Conservation (phyloP, 768 basidiomycete genomes). For the Xerocomellus intermedius region DNA sequence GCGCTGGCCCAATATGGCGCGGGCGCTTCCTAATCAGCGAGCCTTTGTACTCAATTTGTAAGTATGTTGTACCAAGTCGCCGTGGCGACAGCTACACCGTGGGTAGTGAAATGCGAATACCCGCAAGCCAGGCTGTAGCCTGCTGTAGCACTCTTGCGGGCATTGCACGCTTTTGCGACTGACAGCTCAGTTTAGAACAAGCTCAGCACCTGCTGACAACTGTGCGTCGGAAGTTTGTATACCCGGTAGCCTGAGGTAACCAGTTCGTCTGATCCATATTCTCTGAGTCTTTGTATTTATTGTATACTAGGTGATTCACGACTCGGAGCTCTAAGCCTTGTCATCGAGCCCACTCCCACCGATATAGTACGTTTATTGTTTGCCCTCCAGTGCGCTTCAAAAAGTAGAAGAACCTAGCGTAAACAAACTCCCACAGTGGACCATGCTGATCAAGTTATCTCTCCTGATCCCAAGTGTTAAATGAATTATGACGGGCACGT, state of each 20-base stretch:
- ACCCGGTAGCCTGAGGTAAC: not conserved
- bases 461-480: not conserved
- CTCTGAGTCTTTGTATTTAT: not conserved
- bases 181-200: not conserved
- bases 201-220: not conserved
- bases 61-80: not conserved
- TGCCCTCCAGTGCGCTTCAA: too few relatives aligned
- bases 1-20: too few relatives aligned
- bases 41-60: constrained; percentile 2
- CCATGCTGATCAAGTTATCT: constrained; percentile 1
- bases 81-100: not conserved
- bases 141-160: not conserved
- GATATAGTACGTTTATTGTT: not conserved
- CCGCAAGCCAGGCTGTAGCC: too few relatives aligned
- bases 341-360: not conserved
- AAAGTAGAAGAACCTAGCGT: not conserved
- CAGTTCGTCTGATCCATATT: not conserved
- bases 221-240: not conserved
- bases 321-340: not conserved
- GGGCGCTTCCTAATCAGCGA: too few relatives aligned
- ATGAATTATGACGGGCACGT: constrained; percentile 2
- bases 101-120: too few relatives aligned
- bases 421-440: not conserved
- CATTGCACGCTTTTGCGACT: not conserved
- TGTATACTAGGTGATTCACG: not conserved